These are phyloP conservation scores for Chaetomium tenue DNA, from an alignment of 495 filamentous ascomycete genomes.

Conservation along the genomic window DNA sequence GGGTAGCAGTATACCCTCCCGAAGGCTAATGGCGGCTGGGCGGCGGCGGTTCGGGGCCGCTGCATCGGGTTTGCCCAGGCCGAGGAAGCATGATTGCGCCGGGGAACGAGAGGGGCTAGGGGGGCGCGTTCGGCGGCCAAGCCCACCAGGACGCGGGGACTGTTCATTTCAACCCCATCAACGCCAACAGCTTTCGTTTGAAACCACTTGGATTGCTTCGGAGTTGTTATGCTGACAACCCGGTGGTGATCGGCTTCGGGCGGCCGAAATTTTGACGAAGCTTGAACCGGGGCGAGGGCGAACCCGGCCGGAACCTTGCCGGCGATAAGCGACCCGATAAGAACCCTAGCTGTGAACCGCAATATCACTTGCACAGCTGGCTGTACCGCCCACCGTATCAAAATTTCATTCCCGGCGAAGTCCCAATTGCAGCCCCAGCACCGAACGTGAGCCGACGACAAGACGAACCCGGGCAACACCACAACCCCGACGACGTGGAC, in stretches of 20 bases:
- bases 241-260: neutral
- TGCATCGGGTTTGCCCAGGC: neutral
- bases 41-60: neutral
- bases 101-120: neutral
- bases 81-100: constrained; percentile 18
- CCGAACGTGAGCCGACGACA: constrained; percentile 14
- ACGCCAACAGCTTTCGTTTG: constrained; percentile 14
- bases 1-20: neutral
- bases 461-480: constrained; percentile 7
- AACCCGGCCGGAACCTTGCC: neutral
- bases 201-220: neutral
- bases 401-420: constrained; percentile 26
- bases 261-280: constrained; percentile 22
- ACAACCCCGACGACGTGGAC: neutral
- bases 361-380: constrained; percentile 11
- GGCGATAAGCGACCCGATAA: constrained; percentile 24
- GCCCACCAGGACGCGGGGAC: constrained; percentile 29
- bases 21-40: neutral
- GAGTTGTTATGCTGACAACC: neutral
- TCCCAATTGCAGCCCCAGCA: neutral
- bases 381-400: constrained; percentile 26
- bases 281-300: neutral
- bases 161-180: constrained; percentile 33
- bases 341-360: constrained; percentile 4
- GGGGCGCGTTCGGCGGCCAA: constrained; percentile 27